Conservation (phyloP, 768 basidiomycete species). For the Podaxis mareebaensis region DNA sequence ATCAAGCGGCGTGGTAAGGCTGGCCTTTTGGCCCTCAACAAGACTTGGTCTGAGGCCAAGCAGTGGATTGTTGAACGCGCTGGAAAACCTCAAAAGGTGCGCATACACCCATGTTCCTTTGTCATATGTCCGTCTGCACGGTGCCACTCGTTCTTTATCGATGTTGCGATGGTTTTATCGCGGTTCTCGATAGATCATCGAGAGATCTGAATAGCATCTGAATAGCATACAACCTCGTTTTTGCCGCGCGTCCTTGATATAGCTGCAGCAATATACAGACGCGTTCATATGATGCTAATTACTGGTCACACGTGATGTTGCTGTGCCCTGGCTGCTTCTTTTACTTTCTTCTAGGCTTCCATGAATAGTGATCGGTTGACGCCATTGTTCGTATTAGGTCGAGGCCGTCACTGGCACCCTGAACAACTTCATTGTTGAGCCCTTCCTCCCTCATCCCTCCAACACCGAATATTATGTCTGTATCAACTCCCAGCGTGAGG, state of each 20-base stretch:
- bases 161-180: slow-evolving; percentile 6
- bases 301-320: slow-evolving; percentile 27
- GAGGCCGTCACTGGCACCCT: slow-evolving; percentile 93
- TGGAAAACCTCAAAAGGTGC: slow-evolving; percentile 88
- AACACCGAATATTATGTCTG: slow-evolving; percentile 98
- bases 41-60: slow-evolving; percentile 84
- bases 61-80: slow-evolving; percentile 86
- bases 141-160: slow-evolving; percentile 15
- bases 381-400: slow-evolving; percentile 51
- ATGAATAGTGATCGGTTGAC: slow-evolving; percentile 23
- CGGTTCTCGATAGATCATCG: slow-evolving; percentile 15
- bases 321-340: background rate
- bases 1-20: slow-evolving; percentile 99
- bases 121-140: background rate
- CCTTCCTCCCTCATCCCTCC: slow-evolving; percentile 95
- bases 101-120: slow-evolving; percentile 28
- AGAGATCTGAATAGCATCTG: slow-evolving; percentile 5
- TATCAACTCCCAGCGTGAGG: slow-evolving; percentile 93
- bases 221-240: slow-evolving; percentile 5
- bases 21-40: slow-evolving; percentile 92
- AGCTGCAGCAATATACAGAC: slow-evolving; percentile 1
- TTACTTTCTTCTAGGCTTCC: background rate
- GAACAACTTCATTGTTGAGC: slow-evolving; percentile 97
- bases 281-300: slow-evolving; percentile 19
- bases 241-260: slow-evolving; percentile 9